Evolutionary conservation across 2,329 filamentous ascomycete genomes (phyloP).

Genomic region (Hymenoscyphus fraxineus): DNA sequence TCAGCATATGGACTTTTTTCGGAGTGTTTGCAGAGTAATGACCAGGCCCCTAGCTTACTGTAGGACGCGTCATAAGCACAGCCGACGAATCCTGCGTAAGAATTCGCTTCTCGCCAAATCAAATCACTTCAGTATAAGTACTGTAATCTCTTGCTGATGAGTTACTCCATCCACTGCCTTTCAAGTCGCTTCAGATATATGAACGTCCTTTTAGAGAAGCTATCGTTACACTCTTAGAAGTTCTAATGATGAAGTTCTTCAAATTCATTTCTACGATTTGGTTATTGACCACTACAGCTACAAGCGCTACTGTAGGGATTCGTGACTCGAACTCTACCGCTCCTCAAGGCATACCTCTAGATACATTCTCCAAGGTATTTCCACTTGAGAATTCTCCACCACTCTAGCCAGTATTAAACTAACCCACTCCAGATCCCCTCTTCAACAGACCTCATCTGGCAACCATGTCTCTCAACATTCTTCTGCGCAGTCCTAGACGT

Average conservation of each 20-base stretch:
- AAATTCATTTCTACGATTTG: background rate
- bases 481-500: constrained; percentile 3
- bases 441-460: background rate
- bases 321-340: background rate
- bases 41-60: no score
- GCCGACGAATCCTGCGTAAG: no score
- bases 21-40: no score
- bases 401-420: background rate
- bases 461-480: background rate
- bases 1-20: no score
- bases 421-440: background rate
- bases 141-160: no score
- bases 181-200: no score
- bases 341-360: background rate
- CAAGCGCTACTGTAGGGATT: background rate
- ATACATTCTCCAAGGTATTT: background rate
- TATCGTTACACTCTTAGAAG: background rate
- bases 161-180: no score
- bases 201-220: no score
- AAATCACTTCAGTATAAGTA: no score
- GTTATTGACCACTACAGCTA: background rate
- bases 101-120: no score
- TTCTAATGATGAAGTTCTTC: background rate
- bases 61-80: no score
- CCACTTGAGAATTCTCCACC: background rate